Conservation (phyloP, 2,329 filamentous ascomycete species). For the Tympanopsis confertula region DNA sequence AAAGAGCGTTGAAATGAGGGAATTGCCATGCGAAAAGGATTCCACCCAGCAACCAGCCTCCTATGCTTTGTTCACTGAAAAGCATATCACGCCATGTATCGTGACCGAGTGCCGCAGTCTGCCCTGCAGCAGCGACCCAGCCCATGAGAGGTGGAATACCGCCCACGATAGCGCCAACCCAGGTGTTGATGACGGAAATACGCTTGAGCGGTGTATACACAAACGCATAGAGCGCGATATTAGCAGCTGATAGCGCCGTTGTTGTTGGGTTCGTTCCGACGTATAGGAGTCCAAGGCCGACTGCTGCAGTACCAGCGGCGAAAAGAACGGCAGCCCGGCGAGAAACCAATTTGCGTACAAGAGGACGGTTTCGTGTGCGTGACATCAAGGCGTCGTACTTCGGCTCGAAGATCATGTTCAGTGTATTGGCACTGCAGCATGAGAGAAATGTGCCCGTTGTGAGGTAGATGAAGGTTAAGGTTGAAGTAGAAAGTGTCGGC, state of each 20-base stretch:
- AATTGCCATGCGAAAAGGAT: slow-evolving; percentile 67
- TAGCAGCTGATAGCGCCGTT: slow-evolving; percentile 51
- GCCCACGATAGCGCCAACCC: slow-evolving; percentile 62
- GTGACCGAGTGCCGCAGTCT: slow-evolving; percentile 41
- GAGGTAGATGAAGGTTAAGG: slow-evolving; percentile 60
- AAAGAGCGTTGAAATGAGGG: slow-evolving; percentile 63
- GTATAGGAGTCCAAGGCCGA: slow-evolving; percentile 49
- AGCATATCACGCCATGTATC: slow-evolving; percentile 49
- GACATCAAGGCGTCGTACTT: slow-evolving; percentile 62
- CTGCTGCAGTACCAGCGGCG: slow-evolving; percentile 43
- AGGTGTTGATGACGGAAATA: slow-evolving; percentile 60
- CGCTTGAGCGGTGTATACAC: slow-evolving; percentile 63
- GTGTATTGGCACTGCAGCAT: slow-evolving; percentile 56
- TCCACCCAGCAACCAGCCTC: slow-evolving; percentile 58
- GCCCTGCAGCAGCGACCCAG: slow-evolving; percentile 61
- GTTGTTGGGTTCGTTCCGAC: slow-evolving; percentile 64
- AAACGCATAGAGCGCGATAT: slow-evolving; percentile 59
- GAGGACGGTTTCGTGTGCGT: slow-evolving; percentile 55
- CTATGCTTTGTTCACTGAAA: slow-evolving; percentile 33
- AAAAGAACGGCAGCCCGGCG: slow-evolving; percentile 48
- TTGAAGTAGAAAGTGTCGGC: slow-evolving; percentile 50
- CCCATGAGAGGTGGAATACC: slow-evolving; percentile 67
- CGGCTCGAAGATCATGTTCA: slow-evolving; percentile 68
- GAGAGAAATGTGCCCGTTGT: slow-evolving; percentile 58
- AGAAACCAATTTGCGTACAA: slow-evolving; percentile 57